Percentiles rank a stretch among this genome's conserved stretches.
phyloP scores from a whole-genome alignment of 2,329 filamentous ascomycete genomes.

The Mycocentrospora acerina region DNA sequence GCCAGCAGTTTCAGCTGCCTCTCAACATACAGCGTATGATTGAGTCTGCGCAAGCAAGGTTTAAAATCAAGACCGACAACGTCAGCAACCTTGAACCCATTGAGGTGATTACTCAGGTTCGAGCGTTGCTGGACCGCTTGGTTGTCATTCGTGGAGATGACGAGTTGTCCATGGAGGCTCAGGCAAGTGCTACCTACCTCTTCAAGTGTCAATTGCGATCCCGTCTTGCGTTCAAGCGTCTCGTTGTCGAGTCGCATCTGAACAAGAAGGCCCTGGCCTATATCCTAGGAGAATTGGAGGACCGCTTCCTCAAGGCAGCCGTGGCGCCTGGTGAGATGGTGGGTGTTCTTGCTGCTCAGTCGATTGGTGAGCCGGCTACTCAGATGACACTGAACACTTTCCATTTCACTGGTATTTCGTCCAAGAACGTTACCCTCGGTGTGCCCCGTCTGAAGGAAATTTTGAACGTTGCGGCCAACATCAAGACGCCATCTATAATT shows the following conservation, averaged over 20 bases:
- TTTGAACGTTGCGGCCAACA: slow-evolving; percentile 94
- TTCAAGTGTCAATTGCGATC: slow-evolving; percentile 92
- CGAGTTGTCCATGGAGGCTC: slow-evolving; percentile 78
- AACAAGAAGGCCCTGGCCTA: slow-evolving; percentile 93
- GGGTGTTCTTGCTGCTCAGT: slow-evolving; percentile 94
- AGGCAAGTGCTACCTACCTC: slow-evolving; percentile 82
- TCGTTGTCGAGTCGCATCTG: slow-evolving; percentile 81
- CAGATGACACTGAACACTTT: slow-evolving; percentile 99
- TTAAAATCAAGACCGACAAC: slow-evolving; percentile 78
- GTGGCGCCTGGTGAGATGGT: slow-evolving; percentile 98
- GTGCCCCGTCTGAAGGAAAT: slow-evolving; percentile 99
- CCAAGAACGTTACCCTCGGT: slow-evolving; percentile 99
- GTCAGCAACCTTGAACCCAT: slow-evolving; percentile 87
- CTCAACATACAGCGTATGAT: slow-evolving; percentile 91
- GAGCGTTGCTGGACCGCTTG: slow-evolving; percentile 72
- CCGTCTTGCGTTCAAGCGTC: slow-evolving; percentile 85
- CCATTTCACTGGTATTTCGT: slow-evolving; percentile 99
- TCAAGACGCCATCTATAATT: slow-evolving; percentile 97
- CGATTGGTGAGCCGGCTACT: slow-evolving; percentile 96
- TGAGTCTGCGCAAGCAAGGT: slow-evolving; percentile 83
- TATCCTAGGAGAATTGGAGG: slow-evolving; percentile 86
- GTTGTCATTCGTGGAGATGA: slow-evolving; percentile 86
- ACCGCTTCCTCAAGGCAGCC: slow-evolving; percentile 79
- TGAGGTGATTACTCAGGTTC: slow-evolving; percentile 80
- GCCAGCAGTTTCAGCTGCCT: slow-evolving; percentile 85